These are phyloP conservation scores for Byssoonygena ceratinophila DNA, from an alignment of 2,329 filamentous ascomycete genomes.

Conservation along the genomic window DNA sequence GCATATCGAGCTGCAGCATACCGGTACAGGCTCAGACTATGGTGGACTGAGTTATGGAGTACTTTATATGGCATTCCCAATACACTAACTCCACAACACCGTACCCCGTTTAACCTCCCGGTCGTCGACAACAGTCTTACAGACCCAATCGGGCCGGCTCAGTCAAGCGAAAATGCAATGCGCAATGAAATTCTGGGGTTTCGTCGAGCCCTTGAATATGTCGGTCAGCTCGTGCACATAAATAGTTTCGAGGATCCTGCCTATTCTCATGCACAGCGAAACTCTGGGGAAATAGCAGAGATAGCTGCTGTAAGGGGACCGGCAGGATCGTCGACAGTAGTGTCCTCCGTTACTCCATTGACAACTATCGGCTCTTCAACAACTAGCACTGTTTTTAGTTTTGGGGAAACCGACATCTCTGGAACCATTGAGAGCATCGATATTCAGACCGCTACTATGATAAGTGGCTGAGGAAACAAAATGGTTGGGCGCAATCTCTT, in stretches of 20 bases:
- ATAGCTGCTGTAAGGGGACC: slow-evolving; percentile 11
- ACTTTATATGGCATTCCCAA: slow-evolving; percentile 28
- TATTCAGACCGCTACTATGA: slow-evolving; percentile 17
- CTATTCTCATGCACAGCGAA: background rate
- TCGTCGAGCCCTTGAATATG: slow-evolving; percentile 43
- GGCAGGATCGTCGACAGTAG: slow-evolving; percentile 16
- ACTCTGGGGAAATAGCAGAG: slow-evolving; percentile 14
- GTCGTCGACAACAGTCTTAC: background rate
- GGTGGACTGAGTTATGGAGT: slow-evolving; percentile 44
- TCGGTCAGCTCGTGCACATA: slow-evolving; percentile 36
- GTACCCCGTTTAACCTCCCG: background rate
- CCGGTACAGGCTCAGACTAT: slow-evolving; percentile 41
- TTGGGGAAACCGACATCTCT: slow-evolving; percentile 22
- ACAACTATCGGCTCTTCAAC: slow-evolving; percentile 23
- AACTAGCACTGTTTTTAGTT: slow-evolving; percentile 23
- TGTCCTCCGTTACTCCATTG: slow-evolving; percentile 20
- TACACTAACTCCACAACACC: background rate
- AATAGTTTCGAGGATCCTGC: background rate
- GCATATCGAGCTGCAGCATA: slow-evolving; percentile 46
- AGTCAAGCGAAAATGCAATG: slow-evolving; percentile 38
- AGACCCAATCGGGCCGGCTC: slow-evolving; percentile 33
- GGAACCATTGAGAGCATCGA: slow-evolving; percentile 24
- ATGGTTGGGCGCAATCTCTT: no score
- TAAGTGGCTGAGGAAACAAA: slow-evolving; percentile 15
- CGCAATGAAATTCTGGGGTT: slow-evolving; percentile 43